Base-by-base conservation (phyloP, 306 rosid genomes). In the Lupinus albus region DNA sequence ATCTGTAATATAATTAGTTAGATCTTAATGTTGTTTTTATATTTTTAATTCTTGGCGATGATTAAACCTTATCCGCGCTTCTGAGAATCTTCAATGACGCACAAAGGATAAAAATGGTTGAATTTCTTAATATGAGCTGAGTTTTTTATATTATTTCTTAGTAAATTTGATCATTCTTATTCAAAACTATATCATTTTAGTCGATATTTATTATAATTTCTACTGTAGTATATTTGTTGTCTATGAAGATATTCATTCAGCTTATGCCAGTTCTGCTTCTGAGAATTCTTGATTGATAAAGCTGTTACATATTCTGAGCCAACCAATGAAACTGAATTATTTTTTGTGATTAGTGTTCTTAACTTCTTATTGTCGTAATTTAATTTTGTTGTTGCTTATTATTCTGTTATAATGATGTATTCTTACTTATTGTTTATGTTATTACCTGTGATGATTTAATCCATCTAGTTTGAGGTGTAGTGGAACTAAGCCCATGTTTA, bases 231-330 rank as follows among this genome's bases (percentile, higher is more conserved):
- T 7, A 8, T 10, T 41, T 1, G 2, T 70, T 38, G 82, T 90
- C 96, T 0, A 57, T 89, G 95, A 89, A 13, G 96, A 89, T 78
- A 0, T 53, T 36, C 1, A 10, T 53, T 55, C 97, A 92, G 92
- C 97, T 92, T 87, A 80, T 62, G 97, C 96, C 96, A 89, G 97
- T 92, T 92, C 98, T 92, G 98, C 98, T 89, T 84, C 97, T 77
- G 96, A 89, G 49, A 55, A 71, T 17, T 77, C 66, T 64, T 92
- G 98, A 92, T 83, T 18, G 96, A 84, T 61, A 89, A 76, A 87
- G 96, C 96, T 91, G 97, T 81, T 68, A 18, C 18, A 8, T 63
- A 0, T 9, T 67, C 96, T 91, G 97, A 91, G 96, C 89, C 84
- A 35, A 11, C 2, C 1, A 2, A 3, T 3, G 10, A 8, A 25